Percentiles rank a stretch among this genome's conserved stretches.
phyloP scores from a whole-genome alignment of 2,329 filamentous ascomycete genomes.

The Fusarium tjaetaba region DNA sequence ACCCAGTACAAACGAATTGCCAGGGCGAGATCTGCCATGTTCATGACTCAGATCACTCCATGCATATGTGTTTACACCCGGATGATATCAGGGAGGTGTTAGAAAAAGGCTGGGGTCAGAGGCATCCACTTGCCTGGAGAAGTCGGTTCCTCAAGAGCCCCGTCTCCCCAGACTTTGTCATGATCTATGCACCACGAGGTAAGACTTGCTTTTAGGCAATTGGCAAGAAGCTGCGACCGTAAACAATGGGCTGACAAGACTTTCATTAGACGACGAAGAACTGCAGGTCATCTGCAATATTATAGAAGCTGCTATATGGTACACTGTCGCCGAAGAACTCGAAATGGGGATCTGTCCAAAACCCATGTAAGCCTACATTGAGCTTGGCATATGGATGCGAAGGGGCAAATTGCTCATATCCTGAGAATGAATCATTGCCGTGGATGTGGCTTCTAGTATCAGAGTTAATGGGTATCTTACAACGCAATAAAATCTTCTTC shows the following conservation, averaged over 20 bases:
- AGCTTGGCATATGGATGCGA: background rate
- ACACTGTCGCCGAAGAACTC: constrained; percentile 59
- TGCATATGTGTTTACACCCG: constrained; percentile 85
- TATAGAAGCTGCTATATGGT: constrained; percentile 80
- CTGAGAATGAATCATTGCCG: background rate
- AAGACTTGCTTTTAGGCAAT: constrained; percentile 37
- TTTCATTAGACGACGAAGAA: constrained; percentile 66
- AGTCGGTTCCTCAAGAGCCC: constrained; percentile 71
- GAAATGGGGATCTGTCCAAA: constrained; percentile 45
- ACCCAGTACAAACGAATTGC: constrained; percentile 74
- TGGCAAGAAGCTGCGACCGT: background rate
- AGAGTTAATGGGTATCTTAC: constrained; percentile 42
- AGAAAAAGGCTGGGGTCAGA: constrained; percentile 81
- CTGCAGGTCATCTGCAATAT: constrained; percentile 73
- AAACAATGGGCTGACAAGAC: background rate
- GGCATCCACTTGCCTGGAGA: constrained; percentile 73
- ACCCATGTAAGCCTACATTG: constrained; percentile 9
- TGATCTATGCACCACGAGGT: constrained; percentile 82
- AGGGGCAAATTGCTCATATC: background rate
- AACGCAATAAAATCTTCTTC: constrained; percentile 29
- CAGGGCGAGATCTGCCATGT: constrained; percentile 86
- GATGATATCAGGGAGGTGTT: constrained; percentile 78
- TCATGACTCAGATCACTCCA: constrained; percentile 77
- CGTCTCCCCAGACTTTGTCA: constrained; percentile 78
- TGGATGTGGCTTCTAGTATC: constrained; percentile 10